Evolutionary conservation across 306 rosid species (phyloP), one percentile per base, ranked within the genome.

Genomic region (Begonia loranthoides): DNA sequence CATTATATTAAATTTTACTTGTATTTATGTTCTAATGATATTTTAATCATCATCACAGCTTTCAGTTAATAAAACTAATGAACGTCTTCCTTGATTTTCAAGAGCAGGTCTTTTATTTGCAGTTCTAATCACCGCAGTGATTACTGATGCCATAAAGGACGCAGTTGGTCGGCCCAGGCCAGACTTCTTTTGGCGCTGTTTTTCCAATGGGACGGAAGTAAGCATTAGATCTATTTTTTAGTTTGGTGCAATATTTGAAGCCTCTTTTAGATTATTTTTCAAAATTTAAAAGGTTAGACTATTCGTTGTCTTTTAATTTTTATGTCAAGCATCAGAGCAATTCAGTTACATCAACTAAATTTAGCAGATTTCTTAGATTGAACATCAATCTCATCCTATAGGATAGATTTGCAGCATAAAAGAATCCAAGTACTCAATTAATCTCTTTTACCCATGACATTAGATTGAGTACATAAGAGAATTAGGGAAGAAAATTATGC

Each of bases 81-180:
- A 28, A 28, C 36, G 4, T 28, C 36, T 28, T 28, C 34, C 36
- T 28, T 28, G 56, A 45, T n/a, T 68, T 64, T 49, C 41, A 28
- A 57, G 66, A 38, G 59, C 67, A 90, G 99, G 99, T 28, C 81
- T 90, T 39, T 63, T 90, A 12, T 86, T 78, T 69, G 77, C 99
- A 14, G 79, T 70, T 56, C 58, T 90, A 68, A 64, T 82, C 57
- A 90, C 99, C 19, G 99, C 60, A 5, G 88, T 90, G 33, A 12
- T 86, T 56, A 90, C 99, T 0, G 99, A 90, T 50, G 74, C 95
- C 28, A 80, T 90, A 3, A 90, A 90, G 73, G 48, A 69, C 52
- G 99, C 65, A 5, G 95, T 86, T 61, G 99, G 99, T 57, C 76
- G 99, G 53, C 99, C 99, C 36, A 81, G 99, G 12, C 99, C 99